Base-by-base conservation (phyloP, 305 asterid genomes). In the Solanum chacoense region DNA sequence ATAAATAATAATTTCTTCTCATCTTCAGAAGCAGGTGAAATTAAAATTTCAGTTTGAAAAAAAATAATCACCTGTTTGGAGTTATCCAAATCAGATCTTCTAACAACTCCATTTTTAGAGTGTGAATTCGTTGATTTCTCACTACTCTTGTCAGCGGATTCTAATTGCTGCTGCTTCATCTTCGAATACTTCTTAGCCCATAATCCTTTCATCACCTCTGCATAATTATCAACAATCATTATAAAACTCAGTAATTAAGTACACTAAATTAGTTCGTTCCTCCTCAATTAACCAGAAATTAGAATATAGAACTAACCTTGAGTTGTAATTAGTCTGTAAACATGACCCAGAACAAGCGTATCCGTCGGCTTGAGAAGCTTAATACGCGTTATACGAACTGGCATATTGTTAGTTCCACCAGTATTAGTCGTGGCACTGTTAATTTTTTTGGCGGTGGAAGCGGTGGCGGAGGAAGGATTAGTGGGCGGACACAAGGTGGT, bases 191-290 rank as follows among this genome's bases (percentile, higher is more conserved):
- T 95, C 93, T 96, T 96, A 8, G 95, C 98, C 94, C 93, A 93
- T 88, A 96, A 40, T 13, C 99, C 98, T 89, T 94, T 96, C 99
- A 95, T 96, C 87, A 95, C 97, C 89, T 96, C 99, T 96, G 90
- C 78, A 93, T 89, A 16, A 84, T 74, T 32, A 74, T 8, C 37
- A 18, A 16, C 2, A 77, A 42, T 4, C 63, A 45, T 13, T 14
- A 45, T 55, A 55, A 3, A 85, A 65, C 18, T 59, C 35, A 32
- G 40, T 65, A 38, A 28, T 11, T 12, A 55, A 67, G 10, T 2
- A 67, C 73, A 67, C 73, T 67, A 67, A 67, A 9, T 5, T 16
- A 26, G 1, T 16, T 36, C 26, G 42, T 1, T 11, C 26, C 10
- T 1, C n/a, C 6, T 29, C 18, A 73, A 74, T 90, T 8, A 88